Conservation (phyloP, 495 filamentous ascomycete species). For the Aspergillus panamensis region DNA sequence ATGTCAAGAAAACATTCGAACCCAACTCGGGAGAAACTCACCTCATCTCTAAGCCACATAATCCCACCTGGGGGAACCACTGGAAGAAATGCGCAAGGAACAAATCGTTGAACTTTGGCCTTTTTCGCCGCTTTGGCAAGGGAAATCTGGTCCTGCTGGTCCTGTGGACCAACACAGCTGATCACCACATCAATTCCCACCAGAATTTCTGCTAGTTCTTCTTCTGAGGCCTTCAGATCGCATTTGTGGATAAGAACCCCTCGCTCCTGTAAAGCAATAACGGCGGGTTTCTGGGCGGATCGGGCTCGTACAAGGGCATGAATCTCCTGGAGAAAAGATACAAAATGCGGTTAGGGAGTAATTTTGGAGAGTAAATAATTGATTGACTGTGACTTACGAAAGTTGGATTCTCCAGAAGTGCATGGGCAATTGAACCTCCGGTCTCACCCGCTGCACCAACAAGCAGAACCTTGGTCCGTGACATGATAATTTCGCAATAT, state of each 20-base stretch:
- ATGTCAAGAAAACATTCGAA: conserved; percentile 2
- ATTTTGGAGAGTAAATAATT: not conserved
- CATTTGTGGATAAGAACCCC: conserved; percentile 47
- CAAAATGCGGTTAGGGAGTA: conserved; percentile 3
- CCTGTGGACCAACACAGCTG: conserved; percentile 45
- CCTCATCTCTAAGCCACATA: conserved; percentile 48
- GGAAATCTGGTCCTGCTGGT: conserved; percentile 48
- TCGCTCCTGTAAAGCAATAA: conserved; percentile 38
- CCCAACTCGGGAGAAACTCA: conserved; percentile 18
- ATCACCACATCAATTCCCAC: conserved; percentile 52
- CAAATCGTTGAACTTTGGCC: conserved; percentile 55
- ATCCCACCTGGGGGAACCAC: conserved; percentile 46
- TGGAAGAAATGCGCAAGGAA: conserved; percentile 55
- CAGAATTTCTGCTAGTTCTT: conserved; percentile 46
- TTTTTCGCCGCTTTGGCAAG: conserved; percentile 54
- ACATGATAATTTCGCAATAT: conserved; percentile 30
- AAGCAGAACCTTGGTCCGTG: conserved; percentile 44
- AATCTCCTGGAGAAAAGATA: conserved; percentile 39
- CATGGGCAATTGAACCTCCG: conserved; percentile 48
- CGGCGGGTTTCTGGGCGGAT: conserved; percentile 47
- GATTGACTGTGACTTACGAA: conserved; percentile 33
- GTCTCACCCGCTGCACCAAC: conserved; percentile 49
- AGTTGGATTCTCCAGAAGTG: conserved; percentile 37
- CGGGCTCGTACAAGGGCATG: conserved; percentile 45
- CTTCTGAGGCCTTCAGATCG: conserved; percentile 44